A percentile compares a stretch with the other conserved stretches of the same genome.
Evolutionary conservation across 2,329 filamentous ascomycete species (phyloP).

Genomic region (Elsinoe batatas): DNA sequence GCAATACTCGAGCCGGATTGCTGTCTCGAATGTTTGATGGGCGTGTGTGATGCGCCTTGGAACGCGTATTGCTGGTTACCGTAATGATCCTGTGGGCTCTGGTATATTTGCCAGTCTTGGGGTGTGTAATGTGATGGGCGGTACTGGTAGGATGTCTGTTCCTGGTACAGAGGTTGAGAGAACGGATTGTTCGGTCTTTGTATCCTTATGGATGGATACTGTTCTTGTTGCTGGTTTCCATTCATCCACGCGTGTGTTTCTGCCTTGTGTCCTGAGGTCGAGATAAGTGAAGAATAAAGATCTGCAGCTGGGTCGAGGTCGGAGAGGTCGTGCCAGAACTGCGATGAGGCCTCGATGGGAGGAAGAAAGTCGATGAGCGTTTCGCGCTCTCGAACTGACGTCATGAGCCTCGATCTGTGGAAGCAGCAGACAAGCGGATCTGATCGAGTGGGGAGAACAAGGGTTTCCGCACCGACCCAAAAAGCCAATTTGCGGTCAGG

Average conservation of each 20-base stretch:
- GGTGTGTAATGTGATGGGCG: not conserved
- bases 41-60: not conserved
- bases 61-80: not conserved
- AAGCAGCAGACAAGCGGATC: constrained; percentile 3
- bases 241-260: constrained; percentile 9
- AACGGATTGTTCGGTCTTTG: constrained; percentile 4
- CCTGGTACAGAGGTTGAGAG: constrained; percentile 8
- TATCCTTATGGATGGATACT: constrained; percentile 11
- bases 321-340: not conserved
- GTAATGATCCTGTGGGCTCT: constrained; percentile 6
- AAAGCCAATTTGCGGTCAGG: constrained; percentile 1
- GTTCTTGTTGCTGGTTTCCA: constrained; percentile 7
- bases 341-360: not conserved
- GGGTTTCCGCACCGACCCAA: not conserved
- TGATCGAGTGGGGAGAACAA: not conserved
- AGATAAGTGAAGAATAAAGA: constrained; percentile 6
- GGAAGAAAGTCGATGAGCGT: constrained; percentile 3
- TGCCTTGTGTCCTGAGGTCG: not conserved
- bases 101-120: constrained; percentile 8
- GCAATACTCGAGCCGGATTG: constrained; percentile 33
- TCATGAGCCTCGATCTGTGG: constrained; percentile 8
- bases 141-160: not conserved
- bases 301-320: constrained; percentile 4
- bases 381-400: not conserved
- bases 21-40: constrained; percentile 5